Base-by-base conservation (phyloP, 2,329 filamentous ascomycete genomes). In the Aplosporella prunicola region DNA sequence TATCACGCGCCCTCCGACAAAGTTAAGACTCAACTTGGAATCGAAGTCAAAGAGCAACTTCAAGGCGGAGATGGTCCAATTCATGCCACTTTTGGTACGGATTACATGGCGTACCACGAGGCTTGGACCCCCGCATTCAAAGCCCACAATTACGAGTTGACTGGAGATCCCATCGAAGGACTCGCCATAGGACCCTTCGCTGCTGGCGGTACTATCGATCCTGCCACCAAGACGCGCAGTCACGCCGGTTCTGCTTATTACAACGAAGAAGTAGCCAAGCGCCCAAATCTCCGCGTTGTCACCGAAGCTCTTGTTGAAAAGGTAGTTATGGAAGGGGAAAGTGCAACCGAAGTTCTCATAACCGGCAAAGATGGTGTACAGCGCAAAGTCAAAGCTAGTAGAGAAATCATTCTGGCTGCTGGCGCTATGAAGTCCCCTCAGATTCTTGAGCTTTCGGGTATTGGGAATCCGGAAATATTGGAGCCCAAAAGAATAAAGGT, bases 351-450 rank as follows among this genome's bases (percentile, higher is more conserved):
- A 4, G 33, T 28, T 13, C 20, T 32, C 22, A 35, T 43, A 9
- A 41, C 56, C 5, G 39, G 43, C n/a, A 15, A 28, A 9, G 14
- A 11, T 9, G 11, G 9, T 9, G 13, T 23, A 8, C 20, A 5
- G 5, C 13, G 26, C 10, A 9, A 25, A 3, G 64, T 59, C 20
- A 51, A 49, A 6, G 66, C 67, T 2, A 58, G 52, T 14, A 55
- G 55, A 20, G 67, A 69, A 45, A 59, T 69, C 22, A 64, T 69
- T 42, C 42, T 68, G 20, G 54, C 63, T 7, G 67, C 52, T 4
- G 75, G 75, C 5, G 68, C 72, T 1, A 80, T 72, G 54, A 76
- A 80, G 56, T 70, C 71, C 1, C 75, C 76, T 5, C 77, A 81
- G 52, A 57, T 82, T 2, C 69, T 82, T 9, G 74, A 78, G 57